phyloP scores from a whole-genome alignment of 2,329 filamentous ascomycete species.

The Colletotrichum simmondsii region DNA sequence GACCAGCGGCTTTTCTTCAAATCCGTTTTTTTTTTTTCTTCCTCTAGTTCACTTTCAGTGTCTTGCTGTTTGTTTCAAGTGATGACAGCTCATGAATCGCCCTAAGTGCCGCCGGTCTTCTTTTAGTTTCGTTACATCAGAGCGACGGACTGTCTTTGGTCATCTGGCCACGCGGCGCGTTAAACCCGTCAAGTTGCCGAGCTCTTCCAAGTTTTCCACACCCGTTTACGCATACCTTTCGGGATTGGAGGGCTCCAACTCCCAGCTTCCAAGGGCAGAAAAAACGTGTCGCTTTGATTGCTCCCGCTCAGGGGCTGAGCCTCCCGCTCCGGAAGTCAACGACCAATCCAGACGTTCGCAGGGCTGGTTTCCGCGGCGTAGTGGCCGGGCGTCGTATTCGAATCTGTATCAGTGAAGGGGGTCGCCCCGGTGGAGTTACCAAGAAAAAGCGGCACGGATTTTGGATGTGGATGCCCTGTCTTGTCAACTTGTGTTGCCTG shows the following conservation, averaged over 20 bases:
- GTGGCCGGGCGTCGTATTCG: conserved; percentile 20
- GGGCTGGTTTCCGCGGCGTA: conserved; percentile 19
- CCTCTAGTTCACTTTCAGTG: not conserved
- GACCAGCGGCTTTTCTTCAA: conserved; percentile 6
- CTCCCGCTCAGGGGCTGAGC: conserved; percentile 6
- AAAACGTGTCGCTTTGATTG: not conserved
- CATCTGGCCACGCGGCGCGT: not conserved
- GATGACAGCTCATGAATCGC: not conserved
- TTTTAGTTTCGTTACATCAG: not conserved
- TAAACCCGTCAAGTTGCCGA: not conserved
- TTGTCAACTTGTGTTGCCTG: not conserved
- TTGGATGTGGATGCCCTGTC: not conserved
- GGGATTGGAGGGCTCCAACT: not conserved
- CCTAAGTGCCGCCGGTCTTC: not conserved
- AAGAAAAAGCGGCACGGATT: not conserved
- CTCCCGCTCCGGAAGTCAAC: conserved; percentile 12
- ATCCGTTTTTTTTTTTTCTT: too few species aligned
- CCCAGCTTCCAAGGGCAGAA: too few species aligned
- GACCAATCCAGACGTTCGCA: conserved; percentile 5
- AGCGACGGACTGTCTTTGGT: not conserved
- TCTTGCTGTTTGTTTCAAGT: too few species aligned
- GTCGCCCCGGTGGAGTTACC: conserved; percentile 1
- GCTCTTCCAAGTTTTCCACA: not conserved
- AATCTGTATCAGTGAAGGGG: conserved; percentile 19
- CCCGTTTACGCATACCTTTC: not conserved